Base-by-base conservation (phyloP, 371 early-diverging fungal species). In the Thermomucor indicae-seudaticae region DNA sequence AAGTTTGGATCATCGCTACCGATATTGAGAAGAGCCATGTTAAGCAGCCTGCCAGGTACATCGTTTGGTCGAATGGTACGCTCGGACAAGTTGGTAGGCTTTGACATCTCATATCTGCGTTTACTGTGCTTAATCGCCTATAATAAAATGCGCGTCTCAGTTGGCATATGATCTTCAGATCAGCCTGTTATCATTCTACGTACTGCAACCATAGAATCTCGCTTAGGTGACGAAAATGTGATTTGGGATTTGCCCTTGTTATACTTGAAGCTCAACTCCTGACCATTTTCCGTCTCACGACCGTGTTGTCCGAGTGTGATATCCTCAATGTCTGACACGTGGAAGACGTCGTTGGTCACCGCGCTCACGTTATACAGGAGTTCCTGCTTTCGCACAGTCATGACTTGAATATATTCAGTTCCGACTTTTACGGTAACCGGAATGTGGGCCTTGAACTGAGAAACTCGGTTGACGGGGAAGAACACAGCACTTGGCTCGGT, bases 41-140 rank as follows among this genome's bases (percentile, higher is more conserved):
- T 95, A 19, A 96, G 76, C 31, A 96, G 57, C 29, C 91, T 87
- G 12, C 95, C 97, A 0, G 95, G 92, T 2, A 94, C 93, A 73
- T 95, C 95, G n/a, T 82, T 80, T 3, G 95, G 94, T 28, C 89
- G 78, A 49, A 96, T 86, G 5, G 72, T 79, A 42, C 91, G 79
- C 44, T 89, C 85, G 0, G 78, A 70, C 23, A 85, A 64, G 24
- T 75, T 81, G 2, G 78, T 65, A 1, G 89, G 89, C 37, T 81
- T 81, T 19, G 88, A 74, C 55, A 80, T 67, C 40, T 87, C 79
- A 57, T 80, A 82, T 30, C 90, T 69, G 34, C 88, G 74, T 34
- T 85, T 85, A 8, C 88, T 84, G 48, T 81, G 81, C 29, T 87
- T 81, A 29, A 95, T 78, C 4, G 85, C 83, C 67, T 84, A 41